These are phyloP conservation scores for Penicillium thymicola DNA, from an alignment of 2,329 filamentous ascomycete species.

Conservation along the genomic window DNA sequence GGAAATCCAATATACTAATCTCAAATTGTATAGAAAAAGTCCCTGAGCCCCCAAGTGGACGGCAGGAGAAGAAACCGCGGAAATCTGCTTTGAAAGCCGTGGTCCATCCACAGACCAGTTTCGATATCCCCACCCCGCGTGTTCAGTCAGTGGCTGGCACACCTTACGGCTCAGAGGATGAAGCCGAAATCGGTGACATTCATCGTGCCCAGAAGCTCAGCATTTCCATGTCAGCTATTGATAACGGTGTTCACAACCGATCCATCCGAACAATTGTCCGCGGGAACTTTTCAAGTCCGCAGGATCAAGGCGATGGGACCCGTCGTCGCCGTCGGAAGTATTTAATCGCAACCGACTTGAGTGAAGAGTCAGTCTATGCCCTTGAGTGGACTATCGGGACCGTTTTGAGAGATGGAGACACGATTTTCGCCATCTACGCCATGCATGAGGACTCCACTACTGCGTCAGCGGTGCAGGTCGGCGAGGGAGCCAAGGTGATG, in stretches of 20 bases:
- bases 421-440: conserved; percentile 87
- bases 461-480: conserved; percentile 50
- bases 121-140: conserved; percentile 61
- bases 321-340: conserved; percentile 81
- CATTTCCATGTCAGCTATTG: conserved; percentile 74
- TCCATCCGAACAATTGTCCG: conserved; percentile 87
- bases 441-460: conserved; percentile 71
- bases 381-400: conserved; percentile 98
- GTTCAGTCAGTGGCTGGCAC: conserved; percentile 55
- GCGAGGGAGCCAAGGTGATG: conserved; percentile 71
- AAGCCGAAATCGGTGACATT: conserved; percentile 79
- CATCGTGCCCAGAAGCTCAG: conserved; percentile 81
- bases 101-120: conserved; percentile 80
- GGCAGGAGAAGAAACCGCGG: conserved; percentile 39
- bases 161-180: conserved; percentile 77
- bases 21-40: conserved; percentile 7
- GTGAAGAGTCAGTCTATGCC: conserved; percentile 89
- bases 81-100: conserved; percentile 44
- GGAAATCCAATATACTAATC: conserved; percentile 2
- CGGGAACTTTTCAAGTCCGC: conserved; percentile 72
- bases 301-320: conserved; percentile 73
- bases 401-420: conserved; percentile 89
- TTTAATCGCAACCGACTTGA: conserved; percentile 91
- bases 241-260: conserved; percentile 70
- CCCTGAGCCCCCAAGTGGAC: conserved; percentile 10